Evolutionary conservation across 108 stramenopile genomes (phyloP), one percentile per base, ranked within the genome.

Genomic region (Cyclotella kingstonii): DNA sequence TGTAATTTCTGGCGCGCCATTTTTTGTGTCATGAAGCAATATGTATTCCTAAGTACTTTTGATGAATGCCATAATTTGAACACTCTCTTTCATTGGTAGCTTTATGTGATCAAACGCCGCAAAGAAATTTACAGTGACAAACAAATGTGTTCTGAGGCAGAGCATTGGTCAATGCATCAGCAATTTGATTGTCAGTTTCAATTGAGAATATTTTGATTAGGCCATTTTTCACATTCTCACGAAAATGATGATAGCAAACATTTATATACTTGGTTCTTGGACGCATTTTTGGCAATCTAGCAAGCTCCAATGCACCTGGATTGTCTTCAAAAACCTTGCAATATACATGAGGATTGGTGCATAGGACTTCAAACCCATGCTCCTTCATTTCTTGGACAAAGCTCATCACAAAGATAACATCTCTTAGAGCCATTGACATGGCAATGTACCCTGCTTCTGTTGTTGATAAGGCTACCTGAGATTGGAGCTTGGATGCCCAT

Each of bases 261-360:
- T 38, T 59, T 54, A 65, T 48, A 25, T 73, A 64, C 38, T 73
- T 73, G 46, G 63, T 66, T 4, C 63, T 6, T 43, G 71, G 54
- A 0, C 71, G 30, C 1, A 65, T 41, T 41, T 65, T 55, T 0
- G 54, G 54, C n/a, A 15, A 43, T 4, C 19, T 28, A 17, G 21
- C n/a, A 73, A 27, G 42, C n/a, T 72, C 69, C 2, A 70, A 22
- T 40, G 60, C 60, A 1, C 69, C 69, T 9, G 54, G 46, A 45
- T 73, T 73, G 31, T 74, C 73, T 33, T 74, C 73, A 66, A 74
- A 70, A 23, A 34, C 73, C 15, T 66, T 66, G 73, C 55, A 74
- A 3, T 60, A 47, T 0, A 66, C 47, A 0, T 27, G 21, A 4
- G 67, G 57, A 5, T 29, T 36, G 14, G 46, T 60, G 39, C 48